phyloP scores from a whole-genome alignment of 2,329 filamentous ascomycete genomes.

The Pyrenophora tritici-repentis region DNA sequence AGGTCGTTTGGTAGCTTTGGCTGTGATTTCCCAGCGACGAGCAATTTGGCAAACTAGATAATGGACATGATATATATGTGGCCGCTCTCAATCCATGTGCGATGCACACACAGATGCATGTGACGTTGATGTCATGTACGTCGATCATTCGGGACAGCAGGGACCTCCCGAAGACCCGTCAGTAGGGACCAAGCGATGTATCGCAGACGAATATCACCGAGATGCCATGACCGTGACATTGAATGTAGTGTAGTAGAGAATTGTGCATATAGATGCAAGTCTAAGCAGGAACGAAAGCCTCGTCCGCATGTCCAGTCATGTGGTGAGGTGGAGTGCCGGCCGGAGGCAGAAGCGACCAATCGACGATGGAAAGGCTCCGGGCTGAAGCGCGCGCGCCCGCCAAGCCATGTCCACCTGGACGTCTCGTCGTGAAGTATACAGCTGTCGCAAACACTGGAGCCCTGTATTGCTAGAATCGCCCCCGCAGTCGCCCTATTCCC shows the following conservation, averaged over 20 bases:
- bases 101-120: neutral
- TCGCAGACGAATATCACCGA: no score
- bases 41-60: neutral
- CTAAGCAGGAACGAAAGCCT: no score
- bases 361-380: conserved; percentile 3
- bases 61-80: neutral
- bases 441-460: conserved; percentile 11
- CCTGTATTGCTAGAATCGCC: neutral
- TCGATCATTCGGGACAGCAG: neutral
- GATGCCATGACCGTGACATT: neutral
- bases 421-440: conserved; percentile 1
- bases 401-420: conserved; percentile 13
- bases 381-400: conserved; percentile 10
- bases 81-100: neutral
- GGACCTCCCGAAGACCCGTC: neutral
- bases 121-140: conserved; percentile 9
- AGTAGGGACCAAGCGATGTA: neutral
- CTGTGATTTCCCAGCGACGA: neutral
- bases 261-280: neutral
- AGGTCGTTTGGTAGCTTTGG: no score
- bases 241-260: neutral
- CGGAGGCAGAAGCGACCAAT: conserved; percentile 7
- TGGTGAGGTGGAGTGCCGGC: neutral
- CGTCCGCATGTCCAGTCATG: neutral
- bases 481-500: neutral